Conservation (phyloP, 495 filamentous ascomycete species). For the Trichocladium uniseriatum region DNA sequence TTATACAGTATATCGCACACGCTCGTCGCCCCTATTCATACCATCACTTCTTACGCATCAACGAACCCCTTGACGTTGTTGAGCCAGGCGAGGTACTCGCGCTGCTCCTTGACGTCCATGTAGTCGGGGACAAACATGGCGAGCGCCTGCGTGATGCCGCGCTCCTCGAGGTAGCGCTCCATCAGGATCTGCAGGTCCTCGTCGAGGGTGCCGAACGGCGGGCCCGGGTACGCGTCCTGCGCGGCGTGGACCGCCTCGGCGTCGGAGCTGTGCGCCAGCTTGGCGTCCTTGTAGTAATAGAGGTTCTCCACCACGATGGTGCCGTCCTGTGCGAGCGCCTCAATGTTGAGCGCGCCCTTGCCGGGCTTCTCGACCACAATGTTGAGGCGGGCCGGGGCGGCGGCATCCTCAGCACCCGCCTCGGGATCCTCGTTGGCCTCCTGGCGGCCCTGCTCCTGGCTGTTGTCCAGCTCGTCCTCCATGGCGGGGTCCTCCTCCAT, state of each 20-base stretch:
- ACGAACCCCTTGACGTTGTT: conserved; percentile 72
- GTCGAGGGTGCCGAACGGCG: conserved; percentile 87
- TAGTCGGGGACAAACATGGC: conserved; percentile 91
- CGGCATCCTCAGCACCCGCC: conserved; percentile 44
- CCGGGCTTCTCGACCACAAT: conserved; percentile 77
- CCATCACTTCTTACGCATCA: conserved; percentile 48
- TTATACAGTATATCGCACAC: conserved; percentile 7
- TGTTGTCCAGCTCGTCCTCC: conserved; percentile 52
- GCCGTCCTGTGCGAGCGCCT: conserved; percentile 80
- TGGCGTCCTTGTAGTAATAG: conserved; percentile 69
- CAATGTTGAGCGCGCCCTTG: conserved; percentile 73
- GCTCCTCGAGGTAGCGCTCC: conserved; percentile 90
- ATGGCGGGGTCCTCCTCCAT: conserved; percentile 51
- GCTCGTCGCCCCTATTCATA: neutral
- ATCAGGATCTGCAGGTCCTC: conserved; percentile 87
- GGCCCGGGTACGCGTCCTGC: conserved; percentile 77
- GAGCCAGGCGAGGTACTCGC: conserved; percentile 90
- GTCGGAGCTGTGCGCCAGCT: conserved; percentile 49
- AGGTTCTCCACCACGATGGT: conserved; percentile 84
- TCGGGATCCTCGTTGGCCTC: conserved; percentile 40
- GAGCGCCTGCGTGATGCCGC: conserved; percentile 79
- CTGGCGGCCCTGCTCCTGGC: conserved; percentile 38
- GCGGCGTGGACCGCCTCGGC: conserved; percentile 42
- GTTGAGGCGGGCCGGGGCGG: conserved; percentile 75
- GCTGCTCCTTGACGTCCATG: conserved; percentile 98